phyloP scores from a whole-genome alignment of 805 yeast genomes.

The Wickerhamomyces strasburgensis region DNA sequence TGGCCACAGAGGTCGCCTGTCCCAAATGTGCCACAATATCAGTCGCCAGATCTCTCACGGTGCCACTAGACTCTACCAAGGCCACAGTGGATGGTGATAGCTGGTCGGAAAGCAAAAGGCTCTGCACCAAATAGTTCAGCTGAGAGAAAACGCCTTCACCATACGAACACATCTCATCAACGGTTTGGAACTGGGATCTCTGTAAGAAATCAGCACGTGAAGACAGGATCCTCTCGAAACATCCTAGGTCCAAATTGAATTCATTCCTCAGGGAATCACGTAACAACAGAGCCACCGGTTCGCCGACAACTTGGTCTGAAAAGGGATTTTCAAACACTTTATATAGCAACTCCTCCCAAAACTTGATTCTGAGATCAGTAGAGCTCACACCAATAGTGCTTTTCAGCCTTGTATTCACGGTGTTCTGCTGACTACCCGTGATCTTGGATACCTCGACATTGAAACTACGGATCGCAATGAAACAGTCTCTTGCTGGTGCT shows the following conservation, averaged over 20 bases:
- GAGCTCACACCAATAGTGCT: conserved; percentile 20
- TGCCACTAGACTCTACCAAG: conserved; percentile 41
- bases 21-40: conserved; percentile 79
- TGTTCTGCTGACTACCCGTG: conserved; percentile 5
- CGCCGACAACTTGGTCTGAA: conserved; percentile 40
- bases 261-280: conserved; percentile 47
- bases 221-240: conserved; percentile 55
- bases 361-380: conserved; percentile 51
- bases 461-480: conserved; percentile 60
- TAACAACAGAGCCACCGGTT: conserved; percentile 61
- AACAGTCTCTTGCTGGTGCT: conserved; percentile 53
- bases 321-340: conserved; percentile 37
- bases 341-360: conserved; percentile 64
- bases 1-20: conserved; percentile 70
- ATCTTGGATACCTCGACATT: conserved; percentile 58
- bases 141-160: conserved; percentile 82
- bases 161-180: conserved; percentile 61
- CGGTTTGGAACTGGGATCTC: conserved; percentile 39
- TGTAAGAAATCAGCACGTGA: conserved; percentile 51
- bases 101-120: conserved; percentile 49
- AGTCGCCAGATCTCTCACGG: conserved; percentile 40
- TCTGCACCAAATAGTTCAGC: conserved; percentile 61
- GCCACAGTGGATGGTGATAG: conserved; percentile 51
- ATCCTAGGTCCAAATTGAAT: conserved; percentile 45
- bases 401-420: conserved; percentile 30